Base-by-base conservation (phyloP, 2,329 filamentous ascomycete genomes). In the Cladophialophora immunda region DNA sequence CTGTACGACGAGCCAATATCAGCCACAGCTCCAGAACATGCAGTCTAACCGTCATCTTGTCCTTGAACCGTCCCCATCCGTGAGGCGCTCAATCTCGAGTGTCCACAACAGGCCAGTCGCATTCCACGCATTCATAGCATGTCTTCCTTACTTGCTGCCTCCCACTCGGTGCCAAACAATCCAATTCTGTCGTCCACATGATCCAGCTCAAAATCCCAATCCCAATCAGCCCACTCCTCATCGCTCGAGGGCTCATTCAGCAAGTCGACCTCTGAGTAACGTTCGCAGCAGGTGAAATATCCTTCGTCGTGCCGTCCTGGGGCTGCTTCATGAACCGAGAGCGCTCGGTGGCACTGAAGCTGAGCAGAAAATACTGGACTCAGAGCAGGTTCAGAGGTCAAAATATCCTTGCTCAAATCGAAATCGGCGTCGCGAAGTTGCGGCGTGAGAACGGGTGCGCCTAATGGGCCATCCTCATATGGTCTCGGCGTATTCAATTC, bases 191-290 rank as follows among this genome's bases (percentile, higher is more conserved):
- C 45, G 13, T 30, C 27, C 36, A 32, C 57, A 41, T 61, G 19
- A 6, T 61, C 58, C 4, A 25, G 52, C 13, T 63, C 55, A 63
- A 29, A 29, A 15, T 64, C 65, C 65, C 61, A 64, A n/a, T 68
- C 61, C 65, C 61, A 64, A 27, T 60, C 13, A 6, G 13, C 60
- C 65, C 65, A 64, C 19, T 57, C 61, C 36, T 57, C 61, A 4
- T 68, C 65, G 13, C 32, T 58, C n/a, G 41, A 13, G 45, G 11
- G 15, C 8, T 32, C 55, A n/a, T 53, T 45, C 11, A 64, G 34
- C 8, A 64, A 19, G 27, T 62, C 65, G 29, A 53, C 22, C 50
- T 64, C 60, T 2, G 36, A 25, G 15, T 45, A 27, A 19, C 50
- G 29, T n/a, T 62, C 55, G 29, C 25, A 53, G 32, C 52, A 29